These are phyloP conservation scores for Boletus barrowsii DNA, from an alignment of 768 basidiomycete species.

Conservation along the genomic window DNA sequence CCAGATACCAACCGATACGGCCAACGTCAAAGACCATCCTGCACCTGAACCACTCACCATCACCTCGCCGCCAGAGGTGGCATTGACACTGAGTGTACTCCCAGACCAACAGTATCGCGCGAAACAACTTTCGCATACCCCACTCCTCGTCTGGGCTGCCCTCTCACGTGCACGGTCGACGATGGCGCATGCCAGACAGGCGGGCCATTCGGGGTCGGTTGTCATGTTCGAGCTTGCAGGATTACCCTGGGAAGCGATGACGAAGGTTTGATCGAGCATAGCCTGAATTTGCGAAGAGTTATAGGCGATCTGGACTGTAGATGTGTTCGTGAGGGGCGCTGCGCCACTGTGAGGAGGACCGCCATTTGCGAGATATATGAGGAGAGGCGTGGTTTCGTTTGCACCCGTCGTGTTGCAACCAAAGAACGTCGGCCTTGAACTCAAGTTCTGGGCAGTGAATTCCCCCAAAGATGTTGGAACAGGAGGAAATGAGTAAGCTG, in stretches of 20 bases:
- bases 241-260: slow-evolving; percentile 43
- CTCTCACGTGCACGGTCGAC: slow-evolving; percentile 43
- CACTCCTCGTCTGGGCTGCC: slow-evolving; percentile 24
- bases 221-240: slow-evolving; percentile 23
- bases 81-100: not conserved
- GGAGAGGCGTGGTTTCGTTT: slow-evolving; percentile 39
- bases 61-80: not conserved
- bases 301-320: slow-evolving; percentile 40
- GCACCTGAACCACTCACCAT: not conserved
- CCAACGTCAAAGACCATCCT: slow-evolving; percentile 8
- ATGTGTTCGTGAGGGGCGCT: slow-evolving; percentile 41
- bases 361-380: slow-evolving; percentile 61
- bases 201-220: slow-evolving; percentile 42
- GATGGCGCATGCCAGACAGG: slow-evolving; percentile 50
- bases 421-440: slow-evolving; percentile 43
- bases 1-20: not conserved
- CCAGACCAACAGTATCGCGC: slow-evolving; percentile 32
- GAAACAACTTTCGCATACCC: slow-evolving; percentile 32
- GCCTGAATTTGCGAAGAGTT: slow-evolving; percentile 34
- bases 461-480: slow-evolving; percentile 26
- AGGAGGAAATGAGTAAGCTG: slow-evolving; percentile 33
- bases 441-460: slow-evolving; percentile 37
- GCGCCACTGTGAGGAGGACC: slow-evolving; percentile 40
- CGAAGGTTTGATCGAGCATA: slow-evolving; percentile 47
- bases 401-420: slow-evolving; percentile 36